Percentiles rank a stretch among this genome's conserved stretches.
These are phyloP conservation scores for Erigeron philadelphicus DNA, from an alignment of 140 eudicot species.

Conservation along the genomic window DNA sequence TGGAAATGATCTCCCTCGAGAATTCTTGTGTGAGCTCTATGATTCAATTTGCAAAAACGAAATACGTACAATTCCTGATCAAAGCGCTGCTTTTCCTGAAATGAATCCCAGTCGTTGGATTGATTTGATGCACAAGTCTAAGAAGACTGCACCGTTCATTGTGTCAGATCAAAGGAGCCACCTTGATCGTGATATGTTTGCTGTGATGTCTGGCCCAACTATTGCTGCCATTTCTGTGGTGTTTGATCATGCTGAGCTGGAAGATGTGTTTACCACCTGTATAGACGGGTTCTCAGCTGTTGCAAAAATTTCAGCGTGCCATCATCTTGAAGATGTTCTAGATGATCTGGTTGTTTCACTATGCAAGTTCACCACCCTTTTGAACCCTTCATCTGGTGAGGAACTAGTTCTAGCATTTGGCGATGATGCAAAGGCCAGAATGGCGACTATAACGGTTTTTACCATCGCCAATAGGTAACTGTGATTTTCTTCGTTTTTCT, in stretches of 20 bases:
- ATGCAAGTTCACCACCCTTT: constrained; percentile 81
- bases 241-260: constrained; percentile 85
- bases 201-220: constrained; percentile 92
- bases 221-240: constrained; percentile 97
- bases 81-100: constrained; percentile 63
- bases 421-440: constrained; percentile 84
- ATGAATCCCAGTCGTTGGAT: constrained; percentile 98
- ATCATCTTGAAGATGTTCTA: constrained; percentile 86
- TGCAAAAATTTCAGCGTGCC: constrained; percentile 93
- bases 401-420: constrained; percentile 90
- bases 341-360: constrained; percentile 95
- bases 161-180: constrained; percentile 65
- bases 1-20: constrained; percentile 92
- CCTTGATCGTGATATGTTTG: constrained; percentile 95
- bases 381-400: constrained; percentile 73
- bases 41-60: constrained; percentile 83
- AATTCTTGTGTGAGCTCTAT: constrained; percentile 69
- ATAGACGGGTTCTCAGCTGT: constrained; percentile 85
- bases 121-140: constrained; percentile 80
- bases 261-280: constrained; percentile 80
- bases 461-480: constrained; percentile 68
- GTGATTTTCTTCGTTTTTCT: constrained; percentile 7
- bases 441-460: constrained; percentile 90
- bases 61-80: constrained; percentile 91
- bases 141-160: constrained; percentile 71